Evolutionary conservation across 1,284 basidiomycete species (phyloP).

Genomic region (Vanrija pseudolonga): DNA sequence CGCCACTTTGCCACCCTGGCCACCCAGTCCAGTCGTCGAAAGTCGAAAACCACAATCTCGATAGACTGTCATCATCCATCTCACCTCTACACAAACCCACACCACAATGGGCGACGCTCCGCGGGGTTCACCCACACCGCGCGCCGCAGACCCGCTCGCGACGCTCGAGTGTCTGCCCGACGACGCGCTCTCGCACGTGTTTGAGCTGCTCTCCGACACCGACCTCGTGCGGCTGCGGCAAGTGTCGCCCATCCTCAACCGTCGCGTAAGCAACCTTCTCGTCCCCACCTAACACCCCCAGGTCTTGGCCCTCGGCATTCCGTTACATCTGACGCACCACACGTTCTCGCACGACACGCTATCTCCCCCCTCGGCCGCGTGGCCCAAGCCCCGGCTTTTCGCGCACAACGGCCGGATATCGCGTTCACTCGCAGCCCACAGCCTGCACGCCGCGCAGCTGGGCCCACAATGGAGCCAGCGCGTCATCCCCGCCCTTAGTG

Average conservation of each 20-base stretch:
- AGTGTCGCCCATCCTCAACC: slow-evolving; percentile 10
- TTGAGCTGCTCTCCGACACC: slow-evolving; percentile 21
- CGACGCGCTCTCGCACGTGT: slow-evolving; percentile 33
- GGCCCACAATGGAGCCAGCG: slow-evolving; percentile 32
- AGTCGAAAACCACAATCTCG: not conserved
- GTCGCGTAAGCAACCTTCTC: slow-evolving; percentile 22
- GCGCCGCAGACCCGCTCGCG: not conserved
- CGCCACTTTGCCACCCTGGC: no score
- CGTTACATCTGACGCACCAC: slow-evolving; percentile 29
- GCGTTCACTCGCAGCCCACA: slow-evolving; percentile 14
- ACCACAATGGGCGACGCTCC: not conserved
- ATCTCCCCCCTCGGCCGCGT: slow-evolving; percentile 10
- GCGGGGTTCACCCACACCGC: no score
- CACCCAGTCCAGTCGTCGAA: no score
- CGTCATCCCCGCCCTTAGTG: slow-evolving; percentile 34
- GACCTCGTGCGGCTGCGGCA: slow-evolving; percentile 20
- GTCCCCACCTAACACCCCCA: slow-evolving; percentile 11
- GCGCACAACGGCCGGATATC: slow-evolving; percentile 24
- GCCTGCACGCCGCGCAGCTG: slow-evolving; percentile 37
- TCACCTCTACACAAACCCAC: not conserved
- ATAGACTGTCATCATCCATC: not conserved
- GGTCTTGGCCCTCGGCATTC: slow-evolving; percentile 32
- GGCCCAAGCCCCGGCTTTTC: slow-evolving; percentile 22
- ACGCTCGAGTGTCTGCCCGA: slow-evolving; percentile 36
- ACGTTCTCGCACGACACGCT: slow-evolving; percentile 26